Evolutionary conservation across 106 monocot genomes (phyloP).

Genomic region (Phalaenopsis equestris): DNA sequence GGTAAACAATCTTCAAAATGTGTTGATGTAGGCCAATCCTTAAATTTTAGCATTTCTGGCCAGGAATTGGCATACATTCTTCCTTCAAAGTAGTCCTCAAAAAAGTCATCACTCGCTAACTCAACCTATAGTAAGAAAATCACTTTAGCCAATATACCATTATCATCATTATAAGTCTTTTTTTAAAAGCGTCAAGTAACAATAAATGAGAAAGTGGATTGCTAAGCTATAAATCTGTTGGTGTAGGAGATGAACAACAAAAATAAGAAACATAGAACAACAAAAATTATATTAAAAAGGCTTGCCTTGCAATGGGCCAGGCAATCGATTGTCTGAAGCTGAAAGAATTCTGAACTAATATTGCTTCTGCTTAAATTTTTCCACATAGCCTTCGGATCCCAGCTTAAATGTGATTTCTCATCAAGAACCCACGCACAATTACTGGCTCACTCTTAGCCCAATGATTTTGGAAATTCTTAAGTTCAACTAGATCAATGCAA

Average conservation of each 20-base stretch:
- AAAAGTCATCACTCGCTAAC: slow-evolving; percentile 40
- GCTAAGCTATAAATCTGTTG: neutral
- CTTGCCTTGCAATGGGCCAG: slow-evolving; percentile 58
- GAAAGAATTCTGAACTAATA: slow-evolving; percentile 9
- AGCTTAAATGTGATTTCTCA: slow-evolving; percentile 38
- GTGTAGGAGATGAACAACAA: neutral
- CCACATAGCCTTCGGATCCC: slow-evolving; percentile 62
- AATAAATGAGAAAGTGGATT: neutral
- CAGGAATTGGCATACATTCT: slow-evolving; percentile 45
- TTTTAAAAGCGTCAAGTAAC: neutral
- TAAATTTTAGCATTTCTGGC: slow-evolving; percentile 77
- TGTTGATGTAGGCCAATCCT: slow-evolving; percentile 64
- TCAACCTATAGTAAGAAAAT: slow-evolving; percentile 39
- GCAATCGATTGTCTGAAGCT: slow-evolving; percentile 56
- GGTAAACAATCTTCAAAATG: slow-evolving; percentile 63
- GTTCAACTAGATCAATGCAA: slow-evolving; percentile 17
- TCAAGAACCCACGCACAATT: slow-evolving; percentile 54
- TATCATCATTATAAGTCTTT: neutral
- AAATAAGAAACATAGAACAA: neutral
- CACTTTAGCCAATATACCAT: neutral
- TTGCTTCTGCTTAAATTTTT: slow-evolving; percentile 20
- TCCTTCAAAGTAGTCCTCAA: slow-evolving; percentile 56
- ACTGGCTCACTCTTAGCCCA: slow-evolving; percentile 66
- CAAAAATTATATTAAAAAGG: neutral
- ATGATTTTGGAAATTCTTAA: slow-evolving; percentile 53